Evolutionary conservation across 257 asterid species (phyloP).

Genomic region (Penstemon davidsonii): DNA sequence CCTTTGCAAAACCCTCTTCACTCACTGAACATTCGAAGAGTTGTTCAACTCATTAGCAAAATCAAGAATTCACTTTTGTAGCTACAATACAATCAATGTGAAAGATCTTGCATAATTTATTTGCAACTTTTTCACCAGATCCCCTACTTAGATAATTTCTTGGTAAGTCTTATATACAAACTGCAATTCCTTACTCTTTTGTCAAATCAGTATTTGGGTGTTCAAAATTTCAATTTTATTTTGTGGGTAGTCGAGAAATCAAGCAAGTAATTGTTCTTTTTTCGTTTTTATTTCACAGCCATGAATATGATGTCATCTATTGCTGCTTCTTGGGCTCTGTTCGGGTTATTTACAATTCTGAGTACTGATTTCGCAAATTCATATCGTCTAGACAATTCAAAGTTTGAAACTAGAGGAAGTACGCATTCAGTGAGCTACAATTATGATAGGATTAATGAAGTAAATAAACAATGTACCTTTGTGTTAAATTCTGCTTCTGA

Average conservation of each 20-base stretch:
- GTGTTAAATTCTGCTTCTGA: slow-evolving; percentile 61
- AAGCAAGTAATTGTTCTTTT: neutral
- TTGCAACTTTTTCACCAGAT: neutral
- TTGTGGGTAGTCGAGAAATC: slow-evolving; percentile 27
- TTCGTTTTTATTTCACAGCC: slow-evolving; percentile 13
- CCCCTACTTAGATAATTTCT: slow-evolving; percentile 8
- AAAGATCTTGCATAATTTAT: slow-evolving; percentile 11
- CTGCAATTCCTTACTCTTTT: slow-evolving; percentile 11
- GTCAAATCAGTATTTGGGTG: slow-evolving; percentile 19
- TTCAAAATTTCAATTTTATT: slow-evolving; percentile 26
- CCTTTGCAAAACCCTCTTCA: slow-evolving; percentile 8
- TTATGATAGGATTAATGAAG: slow-evolving; percentile 68
- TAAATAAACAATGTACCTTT: slow-evolving; percentile 56
- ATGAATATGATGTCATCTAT: slow-evolving; percentile 34
- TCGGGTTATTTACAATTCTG: slow-evolving; percentile 38
- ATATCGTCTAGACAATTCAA: slow-evolving; percentile 29
- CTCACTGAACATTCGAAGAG: slow-evolving; percentile 6
- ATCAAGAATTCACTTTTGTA: slow-evolving; percentile 10
- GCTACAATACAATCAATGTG: neutral
- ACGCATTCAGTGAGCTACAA: slow-evolving; percentile 38
- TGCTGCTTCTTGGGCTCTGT: slow-evolving; percentile 34
- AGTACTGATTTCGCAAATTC: slow-evolving; percentile 38
- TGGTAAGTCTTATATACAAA: slow-evolving; percentile 29
- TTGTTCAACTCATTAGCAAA: slow-evolving; percentile 1
- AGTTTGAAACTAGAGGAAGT: slow-evolving; percentile 38